Percentiles rank a stretch among this genome's conserved stretches.
These are phyloP conservation scores for Chlorella ohadii DNA, from an alignment of 139 green algal genomes.

Conservation along the genomic window DNA sequence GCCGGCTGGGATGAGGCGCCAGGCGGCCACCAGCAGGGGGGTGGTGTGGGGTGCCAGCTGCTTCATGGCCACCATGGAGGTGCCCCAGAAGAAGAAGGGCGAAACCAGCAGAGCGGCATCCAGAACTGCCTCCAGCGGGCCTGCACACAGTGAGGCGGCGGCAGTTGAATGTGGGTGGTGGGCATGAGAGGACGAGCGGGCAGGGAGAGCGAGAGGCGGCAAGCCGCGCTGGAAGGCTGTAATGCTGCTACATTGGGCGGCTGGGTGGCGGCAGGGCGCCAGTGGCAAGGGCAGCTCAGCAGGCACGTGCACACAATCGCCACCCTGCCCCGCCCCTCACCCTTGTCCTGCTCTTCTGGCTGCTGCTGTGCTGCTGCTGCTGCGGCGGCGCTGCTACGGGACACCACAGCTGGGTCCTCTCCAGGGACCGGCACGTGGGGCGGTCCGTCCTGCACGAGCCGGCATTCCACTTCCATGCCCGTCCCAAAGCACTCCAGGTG, in stretches of 20 bases:
- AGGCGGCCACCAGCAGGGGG: conserved; percentile 88
- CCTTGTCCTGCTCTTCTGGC: too few relatives aligned
- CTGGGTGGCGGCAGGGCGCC: too few relatives aligned
- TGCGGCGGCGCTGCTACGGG: neutral
- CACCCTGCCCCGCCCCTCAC: too few relatives aligned
- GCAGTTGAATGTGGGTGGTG: neutral
- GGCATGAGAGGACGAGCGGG: too few relatives aligned
- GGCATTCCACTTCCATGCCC: conserved; percentile 16
- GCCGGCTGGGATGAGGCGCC: conserved; percentile 92
- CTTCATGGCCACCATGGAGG: conserved; percentile 96
- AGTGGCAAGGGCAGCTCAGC: too few relatives aligned
- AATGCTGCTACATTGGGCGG: too few relatives aligned
- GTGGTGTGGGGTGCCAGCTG: conserved; percentile 74
- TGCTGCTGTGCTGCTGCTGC: neutral
- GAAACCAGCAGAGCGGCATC: conserved; percentile 78
- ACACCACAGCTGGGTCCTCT: neutral
- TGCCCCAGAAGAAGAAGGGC: conserved; percentile 98
- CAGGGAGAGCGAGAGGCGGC: too few relatives aligned
- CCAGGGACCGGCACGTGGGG: neutral
- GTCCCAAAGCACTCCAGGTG: conserved; percentile 3
- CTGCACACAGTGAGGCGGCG: neutral
- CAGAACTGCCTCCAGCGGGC: conserved; percentile 32
- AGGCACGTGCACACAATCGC: too few relatives aligned
- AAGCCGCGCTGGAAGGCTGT: too few relatives aligned
- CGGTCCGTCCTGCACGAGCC: neutral